A percentile compares a stretch with the other conserved stretches of the same genome.
Conservation (phyloP, 495 filamentous ascomycete species). For the Hyaloscypha hepaticicola region DNA sequence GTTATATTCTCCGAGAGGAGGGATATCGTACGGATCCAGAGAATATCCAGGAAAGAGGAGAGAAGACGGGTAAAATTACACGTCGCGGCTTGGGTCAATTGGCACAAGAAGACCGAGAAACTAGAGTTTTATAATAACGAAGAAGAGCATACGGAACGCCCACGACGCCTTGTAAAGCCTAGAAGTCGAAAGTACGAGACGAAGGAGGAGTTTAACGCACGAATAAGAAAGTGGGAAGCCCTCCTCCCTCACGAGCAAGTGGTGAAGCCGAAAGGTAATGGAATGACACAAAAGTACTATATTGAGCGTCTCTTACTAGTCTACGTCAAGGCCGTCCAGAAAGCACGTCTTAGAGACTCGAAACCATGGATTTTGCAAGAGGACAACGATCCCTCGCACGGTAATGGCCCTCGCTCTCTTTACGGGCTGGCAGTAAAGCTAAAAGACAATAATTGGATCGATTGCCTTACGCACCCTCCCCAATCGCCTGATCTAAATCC, state of each 20-base stretch:
- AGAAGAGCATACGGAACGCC: constrained; percentile 5
- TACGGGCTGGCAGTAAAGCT: constrained; percentile 3
- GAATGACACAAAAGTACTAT: constrained; percentile 24
- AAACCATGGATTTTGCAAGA: constrained; percentile 17
- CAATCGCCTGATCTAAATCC: constrained; percentile 17
- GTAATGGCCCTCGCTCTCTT: constrained; percentile 5
- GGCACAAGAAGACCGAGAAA: constrained; percentile 10
- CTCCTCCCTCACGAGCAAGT: neutral
- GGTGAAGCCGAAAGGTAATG: constrained; percentile 16
- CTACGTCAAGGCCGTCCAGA: constrained; percentile 13
- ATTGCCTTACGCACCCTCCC: constrained; percentile 8
- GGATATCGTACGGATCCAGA: neutral
- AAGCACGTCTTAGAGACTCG: neutral
- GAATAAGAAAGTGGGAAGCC: constrained; percentile 11
- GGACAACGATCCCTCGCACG: constrained; percentile 3
- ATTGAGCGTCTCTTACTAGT: constrained; percentile 13
- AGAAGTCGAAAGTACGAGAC: constrained; percentile 9
- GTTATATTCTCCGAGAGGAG: constrained; percentile 13
- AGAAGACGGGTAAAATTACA: constrained; percentile 14
- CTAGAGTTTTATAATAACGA: constrained; percentile 20
- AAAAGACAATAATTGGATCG: constrained; percentile 12
- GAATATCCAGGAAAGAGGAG: constrained; percentile 15
- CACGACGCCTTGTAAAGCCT: constrained; percentile 10
- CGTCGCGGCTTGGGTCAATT: constrained; percentile 18
- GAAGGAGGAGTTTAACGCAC: neutral